A percentile compares a stretch with the other conserved stretches of the same genome.
Evolutionary conservation across 1,284 basidiomycete species (phyloP).

Genomic region (Chalciporus sp.): DNA sequence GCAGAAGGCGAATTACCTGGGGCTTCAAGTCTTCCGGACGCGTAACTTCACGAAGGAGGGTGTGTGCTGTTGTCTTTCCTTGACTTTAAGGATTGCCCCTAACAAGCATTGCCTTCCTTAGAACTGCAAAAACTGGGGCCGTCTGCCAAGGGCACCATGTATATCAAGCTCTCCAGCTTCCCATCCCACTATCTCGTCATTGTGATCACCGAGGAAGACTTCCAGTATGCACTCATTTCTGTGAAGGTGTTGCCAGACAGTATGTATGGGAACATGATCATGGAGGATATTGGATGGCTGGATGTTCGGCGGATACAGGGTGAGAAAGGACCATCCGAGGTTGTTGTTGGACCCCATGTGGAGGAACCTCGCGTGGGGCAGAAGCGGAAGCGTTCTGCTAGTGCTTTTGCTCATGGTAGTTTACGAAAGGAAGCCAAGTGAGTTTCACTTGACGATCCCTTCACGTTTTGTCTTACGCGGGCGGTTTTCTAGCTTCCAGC

Average conservation of each 20-base stretch:
- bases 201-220: slow-evolving; percentile 74
- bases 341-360: slow-evolving; percentile 10
- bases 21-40: slow-evolving; percentile 66
- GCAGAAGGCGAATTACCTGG: slow-evolving; percentile 75
- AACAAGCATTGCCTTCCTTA: slow-evolving; percentile 28
- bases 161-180: slow-evolving; percentile 71
- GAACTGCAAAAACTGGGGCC: slow-evolving; percentile 67
- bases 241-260: slow-evolving; percentile 53
- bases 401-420: slow-evolving; percentile 5
- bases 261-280: slow-evolving; percentile 57
- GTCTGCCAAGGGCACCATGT: slow-evolving; percentile 56
- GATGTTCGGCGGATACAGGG: slow-evolving; percentile 64
- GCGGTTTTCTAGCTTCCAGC: slow-evolving; percentile 51
- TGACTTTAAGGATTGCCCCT: neutral
- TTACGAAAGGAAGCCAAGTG: slow-evolving; percentile 30
- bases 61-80: slow-evolving; percentile 26
- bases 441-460: slow-evolving; percentile 1
- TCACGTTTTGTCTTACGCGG: neutral
- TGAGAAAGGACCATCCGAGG: slow-evolving; percentile 32
- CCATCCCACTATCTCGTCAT: slow-evolving; percentile 75
- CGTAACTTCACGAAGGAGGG: slow-evolving; percentile 69
- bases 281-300: slow-evolving; percentile 80
- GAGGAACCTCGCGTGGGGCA: slow-evolving; percentile 32
- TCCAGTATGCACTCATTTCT: slow-evolving; percentile 75
- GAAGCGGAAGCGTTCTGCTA: slow-evolving; percentile 41